A percentile compares a stretch with the other conserved stretches of the same genome.
Conservation (phyloP, 345 rosid species). For the Bruguiera parviflora region DNA sequence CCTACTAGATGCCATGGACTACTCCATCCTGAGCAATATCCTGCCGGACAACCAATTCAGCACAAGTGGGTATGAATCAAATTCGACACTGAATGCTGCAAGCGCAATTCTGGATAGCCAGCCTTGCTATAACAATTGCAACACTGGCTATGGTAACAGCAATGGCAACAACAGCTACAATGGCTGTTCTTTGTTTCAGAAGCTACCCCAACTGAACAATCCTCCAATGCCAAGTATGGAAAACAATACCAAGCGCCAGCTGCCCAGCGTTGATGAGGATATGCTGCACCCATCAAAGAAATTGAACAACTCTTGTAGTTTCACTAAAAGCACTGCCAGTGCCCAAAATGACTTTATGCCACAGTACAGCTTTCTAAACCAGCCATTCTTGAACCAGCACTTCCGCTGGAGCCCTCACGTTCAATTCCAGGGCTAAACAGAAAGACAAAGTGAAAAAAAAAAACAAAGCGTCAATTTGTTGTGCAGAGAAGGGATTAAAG, state of each 20-base stretch:
- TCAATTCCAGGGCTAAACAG: slow-evolving; percentile 46
- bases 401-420: slow-evolving; percentile 46
- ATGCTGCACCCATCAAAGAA: slow-evolving; percentile 43
- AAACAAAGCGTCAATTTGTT: background rate
- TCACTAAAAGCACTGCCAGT: slow-evolving; percentile 31
- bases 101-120: slow-evolving; percentile 16
- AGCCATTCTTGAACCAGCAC: slow-evolving; percentile 49
- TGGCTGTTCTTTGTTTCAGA: slow-evolving; percentile 40
- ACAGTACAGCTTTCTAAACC: slow-evolving; percentile 44
- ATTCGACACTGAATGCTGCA: slow-evolving; percentile 19
- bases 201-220: slow-evolving; percentile 47
- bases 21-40: slow-evolving; percentile 51
- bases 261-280: slow-evolving; percentile 38
- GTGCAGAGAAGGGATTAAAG: slow-evolving; percentile 8
- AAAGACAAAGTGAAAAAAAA: background rate
- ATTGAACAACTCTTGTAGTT: slow-evolving; percentile 40
- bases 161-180: background rate
- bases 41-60: slow-evolving; percentile 48
- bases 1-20: slow-evolving; percentile 72
- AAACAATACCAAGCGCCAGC: slow-evolving; percentile 54
- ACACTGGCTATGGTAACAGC: background rate
- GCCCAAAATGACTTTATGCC: slow-evolving; percentile 31
- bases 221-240: slow-evolving; percentile 26
- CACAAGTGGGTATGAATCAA: slow-evolving; percentile 32
- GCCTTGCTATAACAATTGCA: slow-evolving; percentile 17